These are phyloP conservation scores for Parasarocladium wereldwijsianum DNA, from an alignment of 2,329 filamentous ascomycete genomes.

Conservation along the genomic window DNA sequence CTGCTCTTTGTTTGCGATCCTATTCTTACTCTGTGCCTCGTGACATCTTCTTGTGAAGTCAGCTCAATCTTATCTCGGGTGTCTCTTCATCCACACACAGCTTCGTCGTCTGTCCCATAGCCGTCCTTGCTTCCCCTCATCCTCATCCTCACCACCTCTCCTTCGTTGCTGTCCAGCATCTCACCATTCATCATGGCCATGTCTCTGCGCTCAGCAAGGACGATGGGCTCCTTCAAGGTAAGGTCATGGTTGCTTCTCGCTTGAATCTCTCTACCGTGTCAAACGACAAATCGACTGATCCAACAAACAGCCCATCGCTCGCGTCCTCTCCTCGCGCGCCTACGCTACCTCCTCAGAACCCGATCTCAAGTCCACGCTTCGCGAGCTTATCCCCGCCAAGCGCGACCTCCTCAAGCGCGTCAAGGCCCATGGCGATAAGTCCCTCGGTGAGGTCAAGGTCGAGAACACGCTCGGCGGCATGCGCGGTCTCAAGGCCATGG, in stretches of 20 bases:
- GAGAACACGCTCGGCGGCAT: slow-evolving; percentile 92
- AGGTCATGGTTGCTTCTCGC: neutral
- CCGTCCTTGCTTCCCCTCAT: neutral
- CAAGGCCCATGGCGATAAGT: slow-evolving; percentile 70
- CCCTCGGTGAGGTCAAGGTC: slow-evolving; percentile 83
- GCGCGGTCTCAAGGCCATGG: slow-evolving; percentile 94
- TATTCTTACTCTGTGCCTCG: too few relatives aligned
- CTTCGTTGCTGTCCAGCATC: too few relatives aligned
- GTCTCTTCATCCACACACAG: too few relatives aligned
- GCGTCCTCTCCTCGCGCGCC: slow-evolving; percentile 27
- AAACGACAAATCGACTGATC: slow-evolving; percentile 2
- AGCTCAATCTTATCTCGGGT: too few relatives aligned
- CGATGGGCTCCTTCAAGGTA: slow-evolving; percentile 51
- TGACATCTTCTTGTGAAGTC: too few relatives aligned
- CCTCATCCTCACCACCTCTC: neutral
- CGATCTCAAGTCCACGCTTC: slow-evolving; percentile 78
- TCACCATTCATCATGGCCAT: slow-evolving; percentile 39
- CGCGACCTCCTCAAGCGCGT: slow-evolving; percentile 87
- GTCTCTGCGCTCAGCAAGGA: slow-evolving; percentile 46
- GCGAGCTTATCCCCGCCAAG: slow-evolving; percentile 76
- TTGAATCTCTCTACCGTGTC: neutral
- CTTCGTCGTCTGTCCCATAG: too few relatives aligned
- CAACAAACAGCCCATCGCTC: slow-evolving; percentile 14
- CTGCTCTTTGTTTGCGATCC: too few relatives aligned
- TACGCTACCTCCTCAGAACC: slow-evolving; percentile 74